These are phyloP conservation scores for Kwoniella sp. DNA, from an alignment of 768 basidiomycete species.

Conservation along the genomic window DNA sequence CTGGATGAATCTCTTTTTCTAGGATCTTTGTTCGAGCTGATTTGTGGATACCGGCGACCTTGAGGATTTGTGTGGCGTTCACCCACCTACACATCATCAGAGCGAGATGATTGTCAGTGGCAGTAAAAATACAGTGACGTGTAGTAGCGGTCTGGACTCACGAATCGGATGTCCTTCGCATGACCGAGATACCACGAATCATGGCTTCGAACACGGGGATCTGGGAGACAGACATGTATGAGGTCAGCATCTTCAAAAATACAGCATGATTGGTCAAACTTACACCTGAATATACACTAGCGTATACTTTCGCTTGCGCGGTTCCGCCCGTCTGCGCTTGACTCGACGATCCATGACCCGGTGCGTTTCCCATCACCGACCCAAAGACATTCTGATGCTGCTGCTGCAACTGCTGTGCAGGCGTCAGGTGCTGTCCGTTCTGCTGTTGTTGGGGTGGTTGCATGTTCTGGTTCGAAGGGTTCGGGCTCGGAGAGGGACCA, in stretches of 20 bases:
- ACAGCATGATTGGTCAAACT: conserved; percentile 25
- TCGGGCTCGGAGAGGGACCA: conserved; percentile 5
- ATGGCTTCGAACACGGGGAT: conserved; percentile 93
- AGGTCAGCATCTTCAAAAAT: background rate
- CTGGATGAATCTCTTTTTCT: conserved; percentile 91
- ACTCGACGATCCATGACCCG: conserved; percentile 24
- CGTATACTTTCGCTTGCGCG: conserved; percentile 47
- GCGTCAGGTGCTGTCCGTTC: conserved; percentile 15
- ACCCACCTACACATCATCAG: conserved; percentile 56
- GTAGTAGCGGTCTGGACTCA: conserved; percentile 49
- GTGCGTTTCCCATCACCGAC: conserved; percentile 26
- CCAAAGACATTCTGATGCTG: conserved; percentile 40
- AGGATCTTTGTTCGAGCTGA: conserved; percentile 89
- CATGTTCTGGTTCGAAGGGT: conserved; percentile 5
- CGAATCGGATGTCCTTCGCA: conserved; percentile 91
- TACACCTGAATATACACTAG: conserved; percentile 55
- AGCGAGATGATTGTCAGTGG: background rate
- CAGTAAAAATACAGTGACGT: background rate
- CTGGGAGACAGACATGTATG: conserved; percentile 18
- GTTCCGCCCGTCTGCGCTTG: conserved; percentile 18
- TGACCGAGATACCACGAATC: conserved; percentile 97
- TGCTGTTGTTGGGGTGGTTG: conserved; percentile 11
- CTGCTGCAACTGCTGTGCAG: conserved; percentile 30
- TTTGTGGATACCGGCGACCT: conserved; percentile 97
- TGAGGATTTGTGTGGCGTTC: conserved; percentile 98